A percentile compares a stretch with the other conserved stretches of the same genome.
These are phyloP conservation scores for Lipomyces japonicus DNA, from an alignment of 805 yeast species.

Conservation along the genomic window DNA sequence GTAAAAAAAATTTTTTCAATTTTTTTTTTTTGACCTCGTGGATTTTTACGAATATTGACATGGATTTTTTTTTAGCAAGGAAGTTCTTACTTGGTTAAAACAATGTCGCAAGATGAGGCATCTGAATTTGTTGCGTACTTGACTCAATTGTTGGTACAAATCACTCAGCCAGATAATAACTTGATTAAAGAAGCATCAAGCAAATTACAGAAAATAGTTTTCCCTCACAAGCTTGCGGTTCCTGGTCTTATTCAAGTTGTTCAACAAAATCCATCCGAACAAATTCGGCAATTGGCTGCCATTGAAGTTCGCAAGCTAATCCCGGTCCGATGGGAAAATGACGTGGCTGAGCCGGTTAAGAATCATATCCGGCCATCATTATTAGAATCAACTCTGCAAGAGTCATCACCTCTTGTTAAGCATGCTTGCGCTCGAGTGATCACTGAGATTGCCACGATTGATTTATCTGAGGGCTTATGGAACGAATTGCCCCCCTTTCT, in stretches of 20 bases:
- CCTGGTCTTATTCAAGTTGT: conserved; percentile 81
- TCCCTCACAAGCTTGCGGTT: conserved; percentile 63
- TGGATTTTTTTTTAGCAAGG: no score
- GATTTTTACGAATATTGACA: no score
- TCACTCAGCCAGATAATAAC: conserved; percentile 71
- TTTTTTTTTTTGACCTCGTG: no score
- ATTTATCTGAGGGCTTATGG: conserved; percentile 69
- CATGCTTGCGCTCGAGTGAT: conserved; percentile 88
- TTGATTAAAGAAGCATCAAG: conserved; percentile 80
- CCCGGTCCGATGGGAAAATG: conserved; percentile 58
- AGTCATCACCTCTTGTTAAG: conserved; percentile 63
- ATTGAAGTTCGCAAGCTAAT: conserved; percentile 91
- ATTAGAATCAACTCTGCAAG: conserved; percentile 62
- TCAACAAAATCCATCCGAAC: conserved; percentile 64
- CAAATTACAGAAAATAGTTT: conserved; percentile 68
- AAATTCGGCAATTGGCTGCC: conserved; percentile 86
- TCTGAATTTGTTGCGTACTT: conserved; percentile 13
- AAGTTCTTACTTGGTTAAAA: no score
- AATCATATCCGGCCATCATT: conserved; percentile 63
- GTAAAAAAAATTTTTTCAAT: no score
- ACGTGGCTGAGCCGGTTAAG: conserved; percentile 43
- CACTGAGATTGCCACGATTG: conserved; percentile 76
- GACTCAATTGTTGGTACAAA: conserved; percentile 50
- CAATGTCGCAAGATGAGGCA: no score
- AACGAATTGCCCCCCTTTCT: conserved; percentile 68